A percentile compares a stretch with the other conserved stretches of the same genome.
Conservation (phyloP, 805 yeast genomes). For the Wickerhamomyces sydowiorum region DNA sequence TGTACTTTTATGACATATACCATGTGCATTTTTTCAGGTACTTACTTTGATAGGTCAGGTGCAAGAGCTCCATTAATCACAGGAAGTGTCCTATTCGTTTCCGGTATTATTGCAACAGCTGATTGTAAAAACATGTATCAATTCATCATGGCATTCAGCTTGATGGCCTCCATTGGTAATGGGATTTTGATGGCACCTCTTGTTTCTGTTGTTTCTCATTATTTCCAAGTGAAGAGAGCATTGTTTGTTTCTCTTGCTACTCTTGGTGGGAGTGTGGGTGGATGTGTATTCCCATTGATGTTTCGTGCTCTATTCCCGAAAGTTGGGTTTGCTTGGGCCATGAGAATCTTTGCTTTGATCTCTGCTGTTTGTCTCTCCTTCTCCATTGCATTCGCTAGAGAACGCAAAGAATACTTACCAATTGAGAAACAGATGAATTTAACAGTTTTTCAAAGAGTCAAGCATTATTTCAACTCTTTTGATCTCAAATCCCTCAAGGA, state of each 20-base stretch:
- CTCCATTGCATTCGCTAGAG: conserved; percentile 25
- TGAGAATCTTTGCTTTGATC: conserved; percentile 42
- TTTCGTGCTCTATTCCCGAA: conserved; percentile 32
- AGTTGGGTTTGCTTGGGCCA: conserved; percentile 50
- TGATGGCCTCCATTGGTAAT: conserved; percentile 38
- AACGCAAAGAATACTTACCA: conserved; percentile 20
- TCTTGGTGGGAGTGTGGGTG: conserved; percentile 48
- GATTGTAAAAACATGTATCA: conserved; percentile 40
- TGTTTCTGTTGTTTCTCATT: conserved; percentile 38
- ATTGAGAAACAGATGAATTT: conserved; percentile 7
- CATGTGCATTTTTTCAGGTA: conserved; percentile 36
- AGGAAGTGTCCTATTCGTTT: conserved; percentile 31
- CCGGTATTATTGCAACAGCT: conserved; percentile 40
- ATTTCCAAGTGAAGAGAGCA: conserved; percentile 37
- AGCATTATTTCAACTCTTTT: conserved; percentile 17
- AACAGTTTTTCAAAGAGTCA: conserved; percentile 5
- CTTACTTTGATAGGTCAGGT: conserved; percentile 41
- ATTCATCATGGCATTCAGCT: conserved; percentile 46
- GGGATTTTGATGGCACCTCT: conserved; percentile 40
- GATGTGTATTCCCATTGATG: conserved; percentile 41
- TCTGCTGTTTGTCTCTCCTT: conserved; percentile 20
- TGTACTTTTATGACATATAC: conserved; percentile 23
- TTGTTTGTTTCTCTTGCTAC: conserved; percentile 41
- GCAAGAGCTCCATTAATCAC: conserved; percentile 30
- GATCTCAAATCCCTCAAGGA: conserved; percentile 37